Conservation (phyloP, 768 basidiomycete species). For the Stropharia rugosoannulata region DNA sequence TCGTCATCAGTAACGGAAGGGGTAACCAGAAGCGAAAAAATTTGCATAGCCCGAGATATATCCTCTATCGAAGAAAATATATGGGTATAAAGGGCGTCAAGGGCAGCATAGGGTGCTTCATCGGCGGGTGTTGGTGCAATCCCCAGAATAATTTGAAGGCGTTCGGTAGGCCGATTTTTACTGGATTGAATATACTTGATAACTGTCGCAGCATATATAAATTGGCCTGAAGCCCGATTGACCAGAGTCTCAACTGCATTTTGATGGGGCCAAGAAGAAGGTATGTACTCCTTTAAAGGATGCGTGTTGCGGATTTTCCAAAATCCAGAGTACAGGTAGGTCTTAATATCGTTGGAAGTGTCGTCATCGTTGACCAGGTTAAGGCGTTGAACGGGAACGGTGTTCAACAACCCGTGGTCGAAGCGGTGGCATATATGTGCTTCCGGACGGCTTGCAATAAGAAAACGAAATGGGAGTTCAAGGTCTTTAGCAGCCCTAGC, state of each 20-base stretch:
- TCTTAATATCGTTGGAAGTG: conserved; percentile 11
- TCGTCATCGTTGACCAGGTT: conserved; percentile 5
- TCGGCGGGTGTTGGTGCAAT: conserved; percentile 2
- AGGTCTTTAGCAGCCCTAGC: conserved; percentile 3
- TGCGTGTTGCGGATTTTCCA: conserved; percentile 9
- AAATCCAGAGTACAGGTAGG: conserved; percentile 13
- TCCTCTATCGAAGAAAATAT: conserved; percentile 15
- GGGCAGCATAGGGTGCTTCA: conserved; percentile 13
- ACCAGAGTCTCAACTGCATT: conserved; percentile 10
- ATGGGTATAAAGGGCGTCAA: conserved; percentile 17
- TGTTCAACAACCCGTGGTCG: conserved; percentile 3
- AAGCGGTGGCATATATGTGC: conserved; percentile 12
- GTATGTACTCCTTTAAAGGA: conserved; percentile 5
- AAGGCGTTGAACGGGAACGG: neutral
- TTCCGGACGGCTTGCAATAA: conserved; percentile 19
- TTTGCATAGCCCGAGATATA: neutral
- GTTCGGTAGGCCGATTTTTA: conserved; percentile 13
- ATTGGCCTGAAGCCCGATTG: conserved; percentile 16
- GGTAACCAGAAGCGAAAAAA: conserved; percentile 10
- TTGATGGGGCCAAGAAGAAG: conserved; percentile 12
- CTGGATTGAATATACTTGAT: conserved; percentile 16
- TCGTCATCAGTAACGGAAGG: conserved; percentile 5
- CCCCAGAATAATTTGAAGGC: conserved; percentile 13
- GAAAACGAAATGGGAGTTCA: conserved; percentile 12
- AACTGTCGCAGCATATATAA: conserved; percentile 20